phyloP scores from a whole-genome alignment of 1,284 basidiomycete species.

The Xanthoconium separans region DNA sequence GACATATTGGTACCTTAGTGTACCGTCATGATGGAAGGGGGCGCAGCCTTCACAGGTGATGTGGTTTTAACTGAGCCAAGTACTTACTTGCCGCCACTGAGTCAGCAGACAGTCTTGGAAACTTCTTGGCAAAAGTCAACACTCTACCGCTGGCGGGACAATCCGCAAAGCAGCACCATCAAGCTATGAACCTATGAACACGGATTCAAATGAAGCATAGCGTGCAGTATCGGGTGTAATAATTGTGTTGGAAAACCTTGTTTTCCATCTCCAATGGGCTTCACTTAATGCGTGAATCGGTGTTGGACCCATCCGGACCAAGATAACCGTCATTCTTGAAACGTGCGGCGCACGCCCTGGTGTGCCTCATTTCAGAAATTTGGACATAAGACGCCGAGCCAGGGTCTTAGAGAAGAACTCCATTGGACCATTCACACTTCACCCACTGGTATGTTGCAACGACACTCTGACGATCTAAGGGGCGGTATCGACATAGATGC shows the following conservation, averaged over 20 bases:
- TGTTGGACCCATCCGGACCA: background rate
- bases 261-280: background rate
- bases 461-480: background rate
- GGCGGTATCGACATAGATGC: background rate
- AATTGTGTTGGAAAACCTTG: too few relatives aligned
- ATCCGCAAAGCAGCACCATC: too few relatives aligned
- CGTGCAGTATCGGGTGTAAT: background rate
- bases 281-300: slow-evolving; percentile 2
- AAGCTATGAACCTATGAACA: too few relatives aligned
- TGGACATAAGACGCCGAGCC: slow-evolving; percentile 5
- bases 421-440: background rate
- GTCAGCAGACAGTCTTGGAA: too few relatives aligned
- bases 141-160: too few relatives aligned
- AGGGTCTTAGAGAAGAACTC: background rate
- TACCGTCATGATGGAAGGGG: too few relatives aligned
- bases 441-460: slow-evolving; percentile 2
- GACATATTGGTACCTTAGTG: too few relatives aligned
- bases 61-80: too few relatives aligned
- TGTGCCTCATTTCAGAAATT: slow-evolving; percentile 6
- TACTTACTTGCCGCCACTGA: too few relatives aligned
- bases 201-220: too few relatives aligned
- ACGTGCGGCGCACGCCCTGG: background rate
- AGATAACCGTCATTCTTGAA: background rate
- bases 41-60: too few relatives aligned
- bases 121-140: too few relatives aligned